These are phyloP conservation scores for Lentithecium fluviatile DNA, from an alignment of 495 filamentous ascomycete species.

Conservation along the genomic window DNA sequence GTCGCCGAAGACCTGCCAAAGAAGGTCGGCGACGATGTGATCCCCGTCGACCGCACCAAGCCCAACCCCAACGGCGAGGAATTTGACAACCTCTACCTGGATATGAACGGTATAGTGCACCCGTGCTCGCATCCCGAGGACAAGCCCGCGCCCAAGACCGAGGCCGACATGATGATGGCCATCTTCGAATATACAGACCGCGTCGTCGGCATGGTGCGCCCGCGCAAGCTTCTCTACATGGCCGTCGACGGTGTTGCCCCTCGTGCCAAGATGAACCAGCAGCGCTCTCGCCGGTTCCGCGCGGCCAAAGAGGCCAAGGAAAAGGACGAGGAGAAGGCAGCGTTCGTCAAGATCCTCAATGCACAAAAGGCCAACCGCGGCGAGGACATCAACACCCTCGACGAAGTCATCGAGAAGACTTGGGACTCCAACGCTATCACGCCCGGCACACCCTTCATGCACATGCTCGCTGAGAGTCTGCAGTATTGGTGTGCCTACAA, in stretches of 20 bases:
- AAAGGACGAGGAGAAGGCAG: conserved; percentile 86
- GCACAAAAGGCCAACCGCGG: conserved; percentile 51
- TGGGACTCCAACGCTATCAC: conserved; percentile 99
- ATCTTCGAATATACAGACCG: conserved; percentile 97
- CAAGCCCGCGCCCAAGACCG: conserved; percentile 80
- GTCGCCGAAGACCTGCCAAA: conserved; percentile 83
- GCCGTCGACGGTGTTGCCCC: conserved; percentile 96
- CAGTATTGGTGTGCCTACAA: conserved; percentile 97
- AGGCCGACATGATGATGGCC: conserved; percentile 99
- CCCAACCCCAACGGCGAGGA: conserved; percentile 98
- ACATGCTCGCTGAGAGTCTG: conserved; percentile 85
- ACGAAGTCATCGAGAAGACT: conserved; percentile 77
- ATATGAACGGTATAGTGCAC: conserved; percentile 99
- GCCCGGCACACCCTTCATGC: conserved; percentile 98
- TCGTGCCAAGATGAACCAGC: conserved; percentile 96
- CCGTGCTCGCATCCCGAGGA: conserved; percentile 98
- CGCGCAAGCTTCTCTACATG: conserved; percentile 93
- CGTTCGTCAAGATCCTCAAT: conserved; percentile 77
- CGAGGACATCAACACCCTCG: conserved; percentile 55
- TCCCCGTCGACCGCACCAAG: conserved; percentile 78
- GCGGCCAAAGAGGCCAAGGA: conserved; percentile 92
- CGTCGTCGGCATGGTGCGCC: conserved; percentile 96
- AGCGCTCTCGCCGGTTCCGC: conserved; percentile 86
- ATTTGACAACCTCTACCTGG: conserved; percentile 95
- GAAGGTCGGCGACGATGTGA: conserved; percentile 71